Evolutionary conservation across 345 rosid genomes (phyloP), one percentile per base, ranked within the genome.

Genomic region (Capsella bursapastoris): DNA sequence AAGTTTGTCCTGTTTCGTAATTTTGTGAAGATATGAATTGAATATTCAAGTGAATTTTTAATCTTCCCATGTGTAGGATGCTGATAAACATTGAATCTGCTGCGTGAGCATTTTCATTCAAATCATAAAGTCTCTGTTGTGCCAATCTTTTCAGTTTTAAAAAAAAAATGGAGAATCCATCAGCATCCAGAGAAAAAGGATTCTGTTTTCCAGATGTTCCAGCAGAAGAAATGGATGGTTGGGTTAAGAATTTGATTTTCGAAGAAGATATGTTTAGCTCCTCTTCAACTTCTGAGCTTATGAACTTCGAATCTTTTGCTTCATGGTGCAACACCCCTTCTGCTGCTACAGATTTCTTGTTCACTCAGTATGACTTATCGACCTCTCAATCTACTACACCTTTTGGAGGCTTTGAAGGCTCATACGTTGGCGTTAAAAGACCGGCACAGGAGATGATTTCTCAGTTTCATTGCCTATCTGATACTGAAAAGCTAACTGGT

Each of bases 321-420:
- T 94, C 86, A 45, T 87, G 90, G 88, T 88, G 84, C 79, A 86
- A 76, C 74, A 85, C 79, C 65, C 85, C 96, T 35, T 35, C 78
- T 10, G 66, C 78, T 10, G 68, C 77, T 38, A 47, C 82, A 6
- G 93, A 90, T 44, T 82, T 83, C 62, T 77, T 85, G 74, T 74
- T 82, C 66, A 64, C 84, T 27, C 78, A 90, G 29, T 80, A 66
- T 70, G 86, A 78, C 13, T 75, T 75, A 50, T 50, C 90, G 2
- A 69, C 82, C 56, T 72, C 71, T 74, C 89, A 71, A 11, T 73
- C 44, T 3, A 28, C 84, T 14, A 44, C 78, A 25, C 80, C 89
- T 41, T 84, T 57, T 48, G 59, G 79, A 11, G 71, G 85, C 27
- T 40, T 69, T 13, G 85, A 70, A 56, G 65, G 81, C 72, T 73